Base-by-base conservation (phyloP, 2,329 filamentous ascomycete species). In the Stagonosporopsis cucurbitacearum region DNA sequence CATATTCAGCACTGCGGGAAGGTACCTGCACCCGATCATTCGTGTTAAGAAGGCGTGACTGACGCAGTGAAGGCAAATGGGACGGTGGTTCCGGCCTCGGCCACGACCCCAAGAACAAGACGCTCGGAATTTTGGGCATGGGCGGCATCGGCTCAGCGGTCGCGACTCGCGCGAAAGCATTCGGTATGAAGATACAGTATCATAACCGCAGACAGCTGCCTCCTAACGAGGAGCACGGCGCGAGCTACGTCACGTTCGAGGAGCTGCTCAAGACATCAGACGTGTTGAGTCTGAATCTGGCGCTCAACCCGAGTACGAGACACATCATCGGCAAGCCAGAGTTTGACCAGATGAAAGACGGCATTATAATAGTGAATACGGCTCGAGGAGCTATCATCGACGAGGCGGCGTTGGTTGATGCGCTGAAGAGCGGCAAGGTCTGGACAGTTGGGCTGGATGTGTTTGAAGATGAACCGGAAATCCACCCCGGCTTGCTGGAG, bases 121-220 rank as follows among this genome's bases (percentile, higher is more conserved):
- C 73, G 1, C 77, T 84, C 65, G 84, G 83, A 5, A 83, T 86
- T 53, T 71, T 87, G 1, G 84, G 84, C 11, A 85, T 86, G 82
- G 84, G 84, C 23, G 82, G 84, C 9, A 86, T 87, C 42, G 84
- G 84, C 2, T 75, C 78, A 13, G 80, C 81, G 6, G 77, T 81
- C 9, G 78, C 77, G 22, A 69, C 71, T 20, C 78, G 82, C 37
- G 82, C 82, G 3, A 78, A 78, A 26, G 79, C 79, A 0, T 85
- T 86, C 59, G 84, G 84, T 37, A 84, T 86, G 77, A 75, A 75
- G 55, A 78, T 85, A n/a, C 79, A 82, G 57, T 87, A 86, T 66
- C 83, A 86, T 74, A 86, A 86, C 70, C 79, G 80, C 7, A 69
- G 68, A 17, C 77, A 64, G 23, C 55, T 77, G 42, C 60, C 72